Evolutionary conservation across 768 basidiomycete species (phyloP).

Genomic region (Psilocybe azurescens): DNA sequence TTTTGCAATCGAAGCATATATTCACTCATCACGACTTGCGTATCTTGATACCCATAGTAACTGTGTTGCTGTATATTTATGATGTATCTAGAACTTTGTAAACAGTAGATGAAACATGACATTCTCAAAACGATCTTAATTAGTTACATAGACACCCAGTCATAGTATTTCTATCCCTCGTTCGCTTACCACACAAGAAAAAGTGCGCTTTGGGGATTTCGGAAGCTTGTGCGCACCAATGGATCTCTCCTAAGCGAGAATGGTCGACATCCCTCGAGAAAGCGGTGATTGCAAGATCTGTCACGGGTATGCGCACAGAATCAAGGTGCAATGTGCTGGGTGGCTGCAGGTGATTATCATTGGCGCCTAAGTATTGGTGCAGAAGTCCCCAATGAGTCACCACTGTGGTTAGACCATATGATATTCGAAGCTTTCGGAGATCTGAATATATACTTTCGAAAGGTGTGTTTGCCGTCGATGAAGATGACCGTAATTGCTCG

Average conservation of each 20-base stretch:
- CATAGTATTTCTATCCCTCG: not conserved
- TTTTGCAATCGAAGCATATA: not conserved
- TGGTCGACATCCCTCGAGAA: not conserved
- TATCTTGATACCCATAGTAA: not conserved
- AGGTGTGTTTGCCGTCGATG: conserved; percentile 19
- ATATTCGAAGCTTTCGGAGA: conserved; percentile 51
- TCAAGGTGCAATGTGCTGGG: not conserved
- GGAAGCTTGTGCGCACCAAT: conserved; percentile 2
- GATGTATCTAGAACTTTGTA: not conserved
- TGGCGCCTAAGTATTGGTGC: not conserved
- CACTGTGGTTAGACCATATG: conserved; percentile 55
- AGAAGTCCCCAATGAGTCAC: conserved; percentile 69
- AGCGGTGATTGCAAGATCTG: not conserved
- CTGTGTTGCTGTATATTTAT: not conserved
- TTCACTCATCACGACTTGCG: too few relatives aligned
- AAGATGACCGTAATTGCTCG: conserved; percentile 51
- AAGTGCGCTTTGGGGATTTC: not conserved
- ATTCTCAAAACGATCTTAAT: too few relatives aligned
- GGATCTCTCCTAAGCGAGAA: not conserved
- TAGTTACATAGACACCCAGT: not conserved
- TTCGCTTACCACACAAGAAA: conserved; percentile 1
- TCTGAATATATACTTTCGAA: conserved; percentile 51
- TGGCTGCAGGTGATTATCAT: not conserved
- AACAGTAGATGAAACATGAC: not conserved
- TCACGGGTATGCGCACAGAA: not conserved